Base-by-base conservation (phyloP, 129 eudicot genomes). In the Lactuca sativa region DNA sequence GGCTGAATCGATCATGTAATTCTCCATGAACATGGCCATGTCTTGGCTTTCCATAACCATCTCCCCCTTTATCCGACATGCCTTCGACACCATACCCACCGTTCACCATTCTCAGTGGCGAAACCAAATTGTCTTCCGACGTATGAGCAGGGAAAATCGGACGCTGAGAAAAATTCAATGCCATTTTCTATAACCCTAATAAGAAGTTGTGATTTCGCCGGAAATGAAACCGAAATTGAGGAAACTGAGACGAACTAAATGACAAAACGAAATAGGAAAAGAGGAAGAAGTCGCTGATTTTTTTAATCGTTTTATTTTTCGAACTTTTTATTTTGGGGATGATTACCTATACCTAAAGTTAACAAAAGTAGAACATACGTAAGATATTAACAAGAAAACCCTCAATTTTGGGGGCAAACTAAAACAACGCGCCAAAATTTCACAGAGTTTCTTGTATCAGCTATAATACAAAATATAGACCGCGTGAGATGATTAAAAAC, bases 111-210 rank as follows among this genome's bases (percentile, higher is more conserved):
- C 87, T 80, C 77, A 84, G 56, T 3, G 90, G 88, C 15, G 86
- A 78, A 37, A 77, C 86, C 69, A 85, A 66, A 74, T 65, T 80
- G 40, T 87, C 89, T 60, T 85, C 97, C 31, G 86, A 66, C 10
- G 72, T 80, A 70, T 70, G 88, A 9, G 82, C 80, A 34, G 90
- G 80, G 60, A 90, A 83, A n/a, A 83, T 73, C 7, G 88, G 89
- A 52, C 88, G 84, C 56, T 81, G 85, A 4, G 97, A 85, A 62
- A 57, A 85, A 70, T 87, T 90, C 83, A 93, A 87, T 17, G 99
- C 95, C 97, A 90, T 91, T 64, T 66, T 73, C 54, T 71, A 60
- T 48, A 30, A 66, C 72, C 64, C 54, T 78, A 48, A 59, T 25
- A 47, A 61, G 56, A 17, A 32, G 21, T 44, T 21, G 43, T 55